Evolutionary conservation across 305 asterid genomes (phyloP), one percentile per base, ranked within the genome.

Genomic region (Fraxinus dipetala): DNA sequence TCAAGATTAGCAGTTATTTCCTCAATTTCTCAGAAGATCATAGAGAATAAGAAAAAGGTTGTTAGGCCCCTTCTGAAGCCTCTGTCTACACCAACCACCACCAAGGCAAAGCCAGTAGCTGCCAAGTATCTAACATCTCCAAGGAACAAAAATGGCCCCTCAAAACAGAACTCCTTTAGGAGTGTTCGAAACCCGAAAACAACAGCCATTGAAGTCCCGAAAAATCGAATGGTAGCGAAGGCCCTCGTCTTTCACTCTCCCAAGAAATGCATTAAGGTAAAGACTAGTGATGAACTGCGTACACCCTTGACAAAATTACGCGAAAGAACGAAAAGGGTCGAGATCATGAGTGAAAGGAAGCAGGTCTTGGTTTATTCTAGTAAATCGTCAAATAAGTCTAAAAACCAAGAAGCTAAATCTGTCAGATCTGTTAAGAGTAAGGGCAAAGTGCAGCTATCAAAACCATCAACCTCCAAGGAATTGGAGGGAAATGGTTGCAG

Each of bases 51-150:
- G 85, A 92, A 83, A 72, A 91, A 79, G 86, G 85, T 65, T 2
- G 86, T 43, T 36, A 86, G 84, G 69, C 87, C 87, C 72, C 82
- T 85, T 80, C 80, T 84, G 77, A 92, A 85, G 79, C 84, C 85
- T 6, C 84, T 67, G 72, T 28, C 93, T 28, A 92, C 98, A 13
- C 98, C 99, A 13, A 82, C 87, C 85, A 78, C 83, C 5, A 77
- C 83, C 3, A 96, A 89, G 87, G 88, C 88, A 38, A 94, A 82
- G 83, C 92, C 89, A 35, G 97, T 94, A 83, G 90, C 98, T 77
- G 89, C 99, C 0, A 96, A 94, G 93, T 94, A 93, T 88, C 94
- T 96, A 8, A 94, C 99, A 1, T 92, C 98, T 72, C 97, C 97
- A 6, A 92, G 97, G 87, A 91, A 90, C 89, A 94, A 87, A 85